phyloP scores from a whole-genome alignment of 1,139 yeast species.

The Waltiozyma sp. region DNA sequence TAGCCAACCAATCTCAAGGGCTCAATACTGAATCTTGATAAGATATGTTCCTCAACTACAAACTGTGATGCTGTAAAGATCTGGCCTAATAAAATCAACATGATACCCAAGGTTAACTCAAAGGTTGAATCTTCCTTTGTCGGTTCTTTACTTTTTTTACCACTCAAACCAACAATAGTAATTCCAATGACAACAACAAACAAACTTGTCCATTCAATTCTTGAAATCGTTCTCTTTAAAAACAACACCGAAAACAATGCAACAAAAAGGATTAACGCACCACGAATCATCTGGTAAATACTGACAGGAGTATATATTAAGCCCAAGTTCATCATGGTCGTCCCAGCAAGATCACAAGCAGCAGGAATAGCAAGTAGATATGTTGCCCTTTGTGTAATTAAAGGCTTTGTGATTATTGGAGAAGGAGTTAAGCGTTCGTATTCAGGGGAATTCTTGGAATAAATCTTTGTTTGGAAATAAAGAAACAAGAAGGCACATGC shows the following conservation, averaged over 20 bases:
- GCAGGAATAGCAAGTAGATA: slow-evolving; percentile 48
- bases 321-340: slow-evolving; percentile 71
- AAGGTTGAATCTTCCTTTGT: slow-evolving; percentile 11
- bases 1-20: slow-evolving; percentile 64
- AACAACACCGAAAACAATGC: slow-evolving; percentile 62
- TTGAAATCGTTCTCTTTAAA: slow-evolving; percentile 42
- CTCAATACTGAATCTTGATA: slow-evolving; percentile 39
- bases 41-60: slow-evolving; percentile 65
- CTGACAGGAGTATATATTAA: slow-evolving; percentile 71
- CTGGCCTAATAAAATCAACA: slow-evolving; percentile 50
- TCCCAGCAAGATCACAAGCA: slow-evolving; percentile 59
- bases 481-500: slow-evolving; percentile 38
- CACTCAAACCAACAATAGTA: slow-evolving; percentile 64
- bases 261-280: slow-evolving; percentile 67
- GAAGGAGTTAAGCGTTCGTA: slow-evolving; percentile 4
- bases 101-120: slow-evolving; percentile 39
- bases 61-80: slow-evolving; percentile 65
- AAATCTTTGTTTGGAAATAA: slow-evolving; percentile 5
- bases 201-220: slow-evolving; percentile 61
- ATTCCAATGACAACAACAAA: slow-evolving; percentile 55
- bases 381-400: slow-evolving; percentile 19
- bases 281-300: slow-evolving; percentile 77
- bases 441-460: slow-evolving; percentile 1
- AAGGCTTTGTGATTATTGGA: slow-evolving; percentile 10
- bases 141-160: slow-evolving; percentile 25